Evolutionary conservation across 2,329 filamentous ascomycete species (phyloP).

Genomic region (Trichoderma atroviride): DNA sequence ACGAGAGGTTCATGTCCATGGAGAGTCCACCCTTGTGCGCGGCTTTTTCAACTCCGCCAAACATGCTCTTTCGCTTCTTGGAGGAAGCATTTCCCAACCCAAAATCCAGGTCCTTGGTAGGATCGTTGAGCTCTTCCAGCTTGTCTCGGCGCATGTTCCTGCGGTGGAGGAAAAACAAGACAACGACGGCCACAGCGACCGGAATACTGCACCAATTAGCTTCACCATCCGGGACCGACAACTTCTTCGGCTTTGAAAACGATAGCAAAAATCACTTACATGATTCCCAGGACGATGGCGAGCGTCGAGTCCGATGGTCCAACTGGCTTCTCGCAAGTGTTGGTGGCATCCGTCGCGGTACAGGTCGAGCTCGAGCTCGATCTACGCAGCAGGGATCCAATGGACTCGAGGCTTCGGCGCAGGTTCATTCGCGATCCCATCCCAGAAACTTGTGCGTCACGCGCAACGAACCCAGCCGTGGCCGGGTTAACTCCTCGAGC

Average conservation of each 20-base stretch:
- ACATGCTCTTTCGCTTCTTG: slow-evolving; percentile 40
- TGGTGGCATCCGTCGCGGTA: slow-evolving; percentile 30
- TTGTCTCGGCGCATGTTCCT: slow-evolving; percentile 71
- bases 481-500: slow-evolving; percentile 20
- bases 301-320: slow-evolving; percentile 60
- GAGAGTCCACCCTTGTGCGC: slow-evolving; percentile 57
- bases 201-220: slow-evolving; percentile 65
- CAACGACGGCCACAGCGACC: slow-evolving; percentile 63
- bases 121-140: slow-evolving; percentile 80
- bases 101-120: slow-evolving; percentile 90
- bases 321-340: slow-evolving; percentile 63
- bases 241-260: slow-evolving; percentile 32
- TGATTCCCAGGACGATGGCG: slow-evolving; percentile 68
- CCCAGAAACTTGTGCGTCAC: slow-evolving; percentile 29
- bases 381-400: slow-evolving; percentile 28
- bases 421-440: slow-evolving; percentile 37
- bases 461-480: slow-evolving; percentile 28
- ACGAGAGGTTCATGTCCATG: slow-evolving; percentile 75
- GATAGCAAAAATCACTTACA: slow-evolving; percentile 57
- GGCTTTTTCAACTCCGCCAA: slow-evolving; percentile 57
- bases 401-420: slow-evolving; percentile 28
- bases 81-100: slow-evolving; percentile 66
- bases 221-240: background rate
- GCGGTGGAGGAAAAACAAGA: slow-evolving; percentile 77
- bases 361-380: slow-evolving; percentile 23